Percentiles rank a stretch among this genome's conserved stretches.
Evolutionary conservation across 1,284 basidiomycete genomes (phyloP).

Genomic region (Cryptococcus floricola): DNA sequence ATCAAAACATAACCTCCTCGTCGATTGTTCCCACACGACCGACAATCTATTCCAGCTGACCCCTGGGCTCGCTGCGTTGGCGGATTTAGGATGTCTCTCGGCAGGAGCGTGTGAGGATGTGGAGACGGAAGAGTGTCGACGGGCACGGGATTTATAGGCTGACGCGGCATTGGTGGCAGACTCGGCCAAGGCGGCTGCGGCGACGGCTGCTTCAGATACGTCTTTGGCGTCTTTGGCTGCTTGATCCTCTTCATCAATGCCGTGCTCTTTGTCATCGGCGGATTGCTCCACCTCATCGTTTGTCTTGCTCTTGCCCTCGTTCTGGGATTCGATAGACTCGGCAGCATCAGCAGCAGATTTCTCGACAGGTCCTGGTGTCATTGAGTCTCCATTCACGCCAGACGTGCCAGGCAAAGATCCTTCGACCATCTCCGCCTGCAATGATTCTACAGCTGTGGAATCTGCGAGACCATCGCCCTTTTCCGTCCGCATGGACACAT

Average conservation of each 20-base stretch:
- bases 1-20: slow-evolving; percentile 79
- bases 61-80: not conserved
- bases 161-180: slow-evolving; percentile 34
- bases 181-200: slow-evolving; percentile 16
- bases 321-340: not conserved
- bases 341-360: not conserved
- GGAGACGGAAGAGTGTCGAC: slow-evolving; percentile 27
- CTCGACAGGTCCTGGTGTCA: not conserved
- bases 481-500: slow-evolving; percentile 8
- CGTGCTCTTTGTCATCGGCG: not conserved
- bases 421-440: too few species aligned
- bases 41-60: slow-evolving; percentile 20
- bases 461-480: not conserved
- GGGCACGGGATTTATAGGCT: slow-evolving; percentile 26
- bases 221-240: slow-evolving; percentile 9
- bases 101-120: slow-evolving; percentile 1
- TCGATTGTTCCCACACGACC: slow-evolving; percentile 80
- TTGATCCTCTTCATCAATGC: not conserved
- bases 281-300: not conserved
- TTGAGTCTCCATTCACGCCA: too few species aligned
- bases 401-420: too few species aligned
- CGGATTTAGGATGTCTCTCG: not conserved
- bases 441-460: not conserved
- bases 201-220: slow-evolving; percentile 19
- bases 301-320: not conserved